These are phyloP conservation scores for Fulvia fulva DNA, from an alignment of 2,329 filamentous ascomycete species.

Conservation along the genomic window DNA sequence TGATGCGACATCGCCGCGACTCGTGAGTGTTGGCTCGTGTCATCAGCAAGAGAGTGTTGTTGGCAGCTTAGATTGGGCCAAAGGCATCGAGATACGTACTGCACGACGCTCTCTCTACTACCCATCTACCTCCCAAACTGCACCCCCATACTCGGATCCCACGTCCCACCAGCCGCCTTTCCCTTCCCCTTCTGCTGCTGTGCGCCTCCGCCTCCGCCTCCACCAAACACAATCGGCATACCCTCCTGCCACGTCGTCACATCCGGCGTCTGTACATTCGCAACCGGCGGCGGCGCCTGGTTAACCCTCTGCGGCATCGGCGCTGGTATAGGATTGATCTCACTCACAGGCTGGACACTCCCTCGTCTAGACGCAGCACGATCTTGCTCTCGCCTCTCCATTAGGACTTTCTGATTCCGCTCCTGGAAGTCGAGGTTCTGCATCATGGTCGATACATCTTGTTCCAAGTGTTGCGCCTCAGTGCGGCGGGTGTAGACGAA, in stretches of 20 bases:
- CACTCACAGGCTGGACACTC: constrained; percentile 21
- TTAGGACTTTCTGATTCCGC: constrained; percentile 38
- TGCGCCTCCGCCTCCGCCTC: neutral
- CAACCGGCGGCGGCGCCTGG: constrained; percentile 34
- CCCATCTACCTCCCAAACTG: constrained; percentile 19
- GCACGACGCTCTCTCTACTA: neutral
- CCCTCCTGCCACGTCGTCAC: constrained; percentile 33
- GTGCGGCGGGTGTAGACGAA: constrained; percentile 78
- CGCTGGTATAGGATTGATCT: constrained; percentile 48
- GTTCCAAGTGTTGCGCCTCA: constrained; percentile 75
- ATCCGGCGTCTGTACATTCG: constrained; percentile 22
- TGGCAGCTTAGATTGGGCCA: too few relatives aligned
- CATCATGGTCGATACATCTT: constrained; percentile 60
- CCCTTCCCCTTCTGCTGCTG: constrained; percentile 4
- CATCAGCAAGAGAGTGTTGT: too few relatives aligned
- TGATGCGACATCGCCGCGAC: too few relatives aligned
- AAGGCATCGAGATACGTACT: neutral
- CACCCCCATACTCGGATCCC: constrained; percentile 30
- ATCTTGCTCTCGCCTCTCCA: constrained; percentile 38
- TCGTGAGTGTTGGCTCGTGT: too few relatives aligned
- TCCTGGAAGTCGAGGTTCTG: constrained; percentile 52
- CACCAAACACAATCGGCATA: constrained; percentile 34
- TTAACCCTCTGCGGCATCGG: constrained; percentile 41
- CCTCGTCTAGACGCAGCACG: constrained; percentile 19
- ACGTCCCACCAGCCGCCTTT: constrained; percentile 9